Conservation (phyloP, 2,329 filamentous ascomycete species). For the Clarireedia monteithiana region DNA sequence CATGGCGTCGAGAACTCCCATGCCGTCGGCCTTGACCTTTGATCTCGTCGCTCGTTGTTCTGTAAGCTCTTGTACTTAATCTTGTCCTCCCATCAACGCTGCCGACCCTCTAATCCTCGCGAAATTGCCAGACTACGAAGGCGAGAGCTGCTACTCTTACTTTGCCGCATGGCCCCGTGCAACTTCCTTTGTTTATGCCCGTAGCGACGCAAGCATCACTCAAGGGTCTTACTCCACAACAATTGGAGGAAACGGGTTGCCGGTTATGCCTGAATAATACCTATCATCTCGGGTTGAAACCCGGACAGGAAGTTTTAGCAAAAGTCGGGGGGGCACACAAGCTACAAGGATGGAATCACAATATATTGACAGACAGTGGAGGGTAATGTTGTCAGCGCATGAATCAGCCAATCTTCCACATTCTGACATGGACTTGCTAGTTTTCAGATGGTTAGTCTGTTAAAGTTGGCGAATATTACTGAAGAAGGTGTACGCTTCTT, state of each 20-base stretch:
- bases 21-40: constrained; percentile 66
- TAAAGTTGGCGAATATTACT: constrained; percentile 87
- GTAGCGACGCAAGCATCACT: constrained; percentile 94
- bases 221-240: constrained; percentile 87
- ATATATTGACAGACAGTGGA: constrained; percentile 80
- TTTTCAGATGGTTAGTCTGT: constrained; percentile 97
- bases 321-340: constrained; percentile 87
- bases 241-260: constrained; percentile 83
- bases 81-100: not conserved
- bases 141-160: constrained; percentile 82
- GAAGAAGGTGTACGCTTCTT: constrained; percentile 91
- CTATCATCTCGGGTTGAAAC: constrained; percentile 91
- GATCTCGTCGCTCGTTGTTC: constrained; percentile 73
- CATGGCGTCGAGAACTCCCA: constrained; percentile 18
- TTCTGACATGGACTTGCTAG: constrained; percentile 39
- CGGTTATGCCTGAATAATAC: constrained; percentile 95
- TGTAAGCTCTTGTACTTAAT: constrained; percentile 42
- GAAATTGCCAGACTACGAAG: constrained; percentile 66
- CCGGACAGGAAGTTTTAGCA: constrained; percentile 83
- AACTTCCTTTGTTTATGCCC: constrained; percentile 95
- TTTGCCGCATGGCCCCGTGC: constrained; percentile 85
- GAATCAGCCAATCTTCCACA: not conserved
- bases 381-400: constrained; percentile 40
- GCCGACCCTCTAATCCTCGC: constrained; percentile 1
- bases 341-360: constrained; percentile 90